Base-by-base conservation (phyloP, 306 rosid genomes). In the Trichosanthes cucumerina region DNA sequence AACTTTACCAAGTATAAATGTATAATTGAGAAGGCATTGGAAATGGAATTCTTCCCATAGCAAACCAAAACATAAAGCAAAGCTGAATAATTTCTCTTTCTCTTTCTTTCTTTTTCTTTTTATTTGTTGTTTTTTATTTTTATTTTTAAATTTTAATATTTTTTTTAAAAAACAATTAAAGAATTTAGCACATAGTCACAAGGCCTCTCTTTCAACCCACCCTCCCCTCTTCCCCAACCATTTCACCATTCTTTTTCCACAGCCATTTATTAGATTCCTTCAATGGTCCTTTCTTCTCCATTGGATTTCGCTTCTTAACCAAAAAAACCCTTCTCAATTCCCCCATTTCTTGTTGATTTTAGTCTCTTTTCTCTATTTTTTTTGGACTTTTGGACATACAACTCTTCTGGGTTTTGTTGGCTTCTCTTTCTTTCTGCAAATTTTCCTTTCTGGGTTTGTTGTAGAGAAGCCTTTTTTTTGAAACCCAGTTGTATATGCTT, bases 231-330 rank as follows among this genome's bases (percentile, higher is more conserved):
- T 81, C 81, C 83, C 72, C 84, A 76, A 58, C 81, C 89, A 86
- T 89, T 91, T 83, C 84, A 83, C 86, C 89, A 86, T 85, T 89
- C 88, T 81, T 89, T 90, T 92, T 87, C 82, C 86, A 87, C 91
- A 88, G 80, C 88, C 89, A 88, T 89, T 92, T 89, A 23, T 86
- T 88, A 90, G 92, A 96, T 92, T 92, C 96, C 92, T 88, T 70
- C 81, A 86, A 81, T 89, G 87, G 79, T 84, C 87, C 86, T 87
- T 86, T 91, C 89, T 81, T 85, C 91, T 88, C 99, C 85, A 83
- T 89, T 91, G 88, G 86, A 88, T 90, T 92, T 83, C 85, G 77
- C 88, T 83, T 85, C 81, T 84, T 79, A 86, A 80, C 62, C 81
- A 68, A 19, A 80, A 80, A 85, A 33, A 85, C 88, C 78, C 86